phyloP scores from a whole-genome alignment of 352 stramenopile species.

The Pythium phragmiticola region DNA sequence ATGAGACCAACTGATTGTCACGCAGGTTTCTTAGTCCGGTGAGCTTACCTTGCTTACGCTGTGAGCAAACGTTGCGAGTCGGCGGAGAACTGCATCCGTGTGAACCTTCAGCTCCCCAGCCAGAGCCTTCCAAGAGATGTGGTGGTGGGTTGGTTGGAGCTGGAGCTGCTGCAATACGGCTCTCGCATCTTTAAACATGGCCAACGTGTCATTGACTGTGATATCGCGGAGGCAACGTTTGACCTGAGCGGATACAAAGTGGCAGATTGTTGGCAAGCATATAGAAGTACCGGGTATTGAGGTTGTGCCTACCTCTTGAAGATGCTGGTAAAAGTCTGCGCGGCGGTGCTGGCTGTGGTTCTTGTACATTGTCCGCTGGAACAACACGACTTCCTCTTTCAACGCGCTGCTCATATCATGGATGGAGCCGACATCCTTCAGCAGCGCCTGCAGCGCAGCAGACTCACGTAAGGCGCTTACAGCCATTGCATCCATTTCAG shows the following conservation, averaged over 20 bases:
- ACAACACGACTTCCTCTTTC: slow-evolving; percentile 56
- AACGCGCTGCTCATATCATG: slow-evolving; percentile 43
- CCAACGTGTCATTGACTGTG: slow-evolving; percentile 36
- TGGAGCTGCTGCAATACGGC: slow-evolving; percentile 47
- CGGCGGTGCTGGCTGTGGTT: slow-evolving; percentile 87
- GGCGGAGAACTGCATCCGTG: slow-evolving; percentile 47
- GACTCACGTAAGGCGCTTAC: slow-evolving; percentile 19
- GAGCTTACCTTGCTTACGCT: slow-evolving; percentile 31
- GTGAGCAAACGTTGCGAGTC: slow-evolving; percentile 35
- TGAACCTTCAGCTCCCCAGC: slow-evolving; percentile 56
- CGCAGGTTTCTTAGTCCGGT: neutral
- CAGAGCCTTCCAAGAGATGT: slow-evolving; percentile 77
- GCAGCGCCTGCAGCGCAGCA: slow-evolving; percentile 36
- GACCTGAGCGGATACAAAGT: slow-evolving; percentile 30
- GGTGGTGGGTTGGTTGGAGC: slow-evolving; percentile 49
- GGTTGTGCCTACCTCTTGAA: slow-evolving; percentile 46
- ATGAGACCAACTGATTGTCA: neutral
- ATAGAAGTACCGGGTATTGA: neutral
- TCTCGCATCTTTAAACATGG: slow-evolving; percentile 38
- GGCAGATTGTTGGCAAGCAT: neutral
- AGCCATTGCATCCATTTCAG: slow-evolving; percentile 22
- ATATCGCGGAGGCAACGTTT: slow-evolving; percentile 64
- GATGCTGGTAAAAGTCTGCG: slow-evolving; percentile 77
- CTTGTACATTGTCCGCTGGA: slow-evolving; percentile 86
- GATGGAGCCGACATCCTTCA: slow-evolving; percentile 37